A percentile compares a stretch with the other conserved stretches of the same genome.
phyloP scores from a whole-genome alignment of 306 rosid genomes.

The Fagus sylvatica region DNA sequence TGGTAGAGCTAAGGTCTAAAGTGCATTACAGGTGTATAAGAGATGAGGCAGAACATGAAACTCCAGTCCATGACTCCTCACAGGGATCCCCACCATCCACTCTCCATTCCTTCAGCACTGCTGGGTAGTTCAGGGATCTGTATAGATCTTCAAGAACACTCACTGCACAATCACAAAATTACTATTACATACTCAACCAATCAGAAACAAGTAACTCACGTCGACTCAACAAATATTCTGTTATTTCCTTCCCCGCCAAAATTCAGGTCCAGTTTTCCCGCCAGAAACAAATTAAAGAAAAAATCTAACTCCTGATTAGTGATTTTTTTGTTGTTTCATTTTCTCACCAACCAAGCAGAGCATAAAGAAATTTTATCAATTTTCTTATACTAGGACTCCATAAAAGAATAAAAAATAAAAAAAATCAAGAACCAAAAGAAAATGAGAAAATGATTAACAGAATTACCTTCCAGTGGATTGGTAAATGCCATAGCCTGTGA shows the following conservation, averaged over 20 bases:
- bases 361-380: neutral
- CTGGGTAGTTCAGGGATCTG: slow-evolving; percentile 56
- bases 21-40: slow-evolving; percentile 71
- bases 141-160: slow-evolving; percentile 65
- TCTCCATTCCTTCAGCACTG: slow-evolving; percentile 66
- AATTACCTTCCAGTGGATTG: slow-evolving; percentile 55
- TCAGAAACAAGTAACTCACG: no score
- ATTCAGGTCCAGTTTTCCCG: no score
- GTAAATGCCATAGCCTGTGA: slow-evolving; percentile 50
- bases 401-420: neutral
- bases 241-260: slow-evolving; percentile 17
- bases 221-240: neutral
- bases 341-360: slow-evolving; percentile 21
- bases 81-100: slow-evolving; percentile 73
- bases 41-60: slow-evolving; percentile 73
- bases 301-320: no score
- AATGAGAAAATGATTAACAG: neutral
- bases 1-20: neutral
- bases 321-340: neutral
- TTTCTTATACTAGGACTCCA: neutral
- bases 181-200: no score
- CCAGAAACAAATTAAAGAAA: no score
- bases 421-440: neutral
- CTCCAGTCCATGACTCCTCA: slow-evolving; percentile 84
- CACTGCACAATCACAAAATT: slow-evolving; percentile 37